A percentile compares a stretch with the other conserved stretches of the same genome.
Evolutionary conservation across 1,139 yeast species (phyloP).

Genomic region (Lodderomyces parapsilosis): DNA sequence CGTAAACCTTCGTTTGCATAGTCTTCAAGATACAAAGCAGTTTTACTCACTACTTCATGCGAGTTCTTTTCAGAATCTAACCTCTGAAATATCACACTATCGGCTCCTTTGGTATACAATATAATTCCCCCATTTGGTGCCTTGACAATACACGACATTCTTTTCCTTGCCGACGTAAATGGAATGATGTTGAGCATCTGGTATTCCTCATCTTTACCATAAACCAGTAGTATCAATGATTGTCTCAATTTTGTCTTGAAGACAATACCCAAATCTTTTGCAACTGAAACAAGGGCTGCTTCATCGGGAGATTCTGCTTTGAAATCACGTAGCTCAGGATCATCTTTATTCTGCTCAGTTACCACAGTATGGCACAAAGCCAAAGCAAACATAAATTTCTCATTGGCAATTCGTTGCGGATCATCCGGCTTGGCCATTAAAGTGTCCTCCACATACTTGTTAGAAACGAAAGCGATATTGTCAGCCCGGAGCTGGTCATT

Average conservation of each 20-base stretch:
- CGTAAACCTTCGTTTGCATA: conserved; percentile 97
- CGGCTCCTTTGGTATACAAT: conserved; percentile 80
- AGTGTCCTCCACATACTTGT: conserved; percentile 48
- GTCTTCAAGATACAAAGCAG: conserved; percentile 82
- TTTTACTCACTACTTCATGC: conserved; percentile 39
- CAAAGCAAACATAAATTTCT: conserved; percentile 80
- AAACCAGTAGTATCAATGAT: conserved; percentile 67
- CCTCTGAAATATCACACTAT: conserved; percentile 81
- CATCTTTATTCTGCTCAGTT: conserved; percentile 61
- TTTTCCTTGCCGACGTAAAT: conserved; percentile 88
- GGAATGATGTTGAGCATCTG: conserved; percentile 77
- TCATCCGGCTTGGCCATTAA: conserved; percentile 22
- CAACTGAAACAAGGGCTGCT: conserved; percentile 91
- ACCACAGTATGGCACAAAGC: conserved; percentile 93
- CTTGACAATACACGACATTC: conserved; percentile 56
- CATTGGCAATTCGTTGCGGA: conserved; percentile 64
- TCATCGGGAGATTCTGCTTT: conserved; percentile 99
- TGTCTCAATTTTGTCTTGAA: conserved; percentile 74
- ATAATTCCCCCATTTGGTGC: conserved; percentile 51
- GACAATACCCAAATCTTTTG: conserved; percentile 87
- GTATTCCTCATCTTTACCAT: conserved; percentile 70
- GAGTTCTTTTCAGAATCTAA: conserved; percentile 41
- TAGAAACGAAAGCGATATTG: conserved; percentile 76
- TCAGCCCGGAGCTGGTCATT: conserved; percentile 65
- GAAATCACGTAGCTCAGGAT: conserved; percentile 54